Evolutionary conservation across 208 protist species (phyloP), one percentile per base, ranked within the genome.

Genomic region (Porcisia deanei): DNA sequence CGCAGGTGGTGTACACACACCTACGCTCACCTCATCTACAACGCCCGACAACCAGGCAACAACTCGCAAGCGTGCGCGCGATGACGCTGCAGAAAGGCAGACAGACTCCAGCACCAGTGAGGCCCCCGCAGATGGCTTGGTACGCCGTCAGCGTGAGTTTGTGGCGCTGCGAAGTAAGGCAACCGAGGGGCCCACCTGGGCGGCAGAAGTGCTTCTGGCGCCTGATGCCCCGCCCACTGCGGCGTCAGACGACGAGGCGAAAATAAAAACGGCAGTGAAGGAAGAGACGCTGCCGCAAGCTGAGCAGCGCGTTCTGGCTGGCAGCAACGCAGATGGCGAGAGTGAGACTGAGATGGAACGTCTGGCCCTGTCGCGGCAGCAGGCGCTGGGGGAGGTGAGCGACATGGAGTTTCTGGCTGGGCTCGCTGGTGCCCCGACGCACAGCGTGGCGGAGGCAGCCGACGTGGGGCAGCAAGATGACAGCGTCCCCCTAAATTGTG

Each of bases 331-430:
- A 20, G 41, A 47, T 10, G 55, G 39, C 30, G 68, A 43, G 6
- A 47, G 53, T 20, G 74, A 69, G 55, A 65, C 55, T 1, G 75
- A 74, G 20, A 7, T 43, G 14, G 84, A 79, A 60, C 73, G 68
- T 41, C 55, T 12, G n/a, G 86, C 87, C 12, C 69, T 92, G 57
- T 84, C 77, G 63, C 80, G 85, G 69, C 93, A 97, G 78, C 80
- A 91, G 74, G 76, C 75, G 54, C 81, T 97, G 14, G 90, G 90
- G 1, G 74, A 77, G 10, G 88, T 97, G 52, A 89, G 84, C 66
- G 93, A 97, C 57, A 85, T 92, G 81, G 93, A 94, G 75, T 97
- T 97, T 67, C 79, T 97, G 5, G 65, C 88, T 34, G 84, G 68
- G 41, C 65, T 85, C 8, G 73, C 73, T 10, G 76, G 72, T 39